These are phyloP conservation scores for Starmera amethionina DNA, from an alignment of 805 yeast genomes.

Conservation along the genomic window DNA sequence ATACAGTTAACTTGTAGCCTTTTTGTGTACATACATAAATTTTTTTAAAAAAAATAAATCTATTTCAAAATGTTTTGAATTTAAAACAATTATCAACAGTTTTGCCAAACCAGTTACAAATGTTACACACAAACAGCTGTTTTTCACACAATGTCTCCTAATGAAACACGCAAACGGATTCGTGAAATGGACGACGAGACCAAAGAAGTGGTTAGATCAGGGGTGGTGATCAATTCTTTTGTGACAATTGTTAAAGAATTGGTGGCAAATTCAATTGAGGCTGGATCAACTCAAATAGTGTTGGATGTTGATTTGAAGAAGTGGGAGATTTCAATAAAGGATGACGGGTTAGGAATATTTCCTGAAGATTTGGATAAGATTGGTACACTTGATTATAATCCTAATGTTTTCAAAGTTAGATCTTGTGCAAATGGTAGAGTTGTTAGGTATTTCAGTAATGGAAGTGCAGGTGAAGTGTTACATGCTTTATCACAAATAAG, in stretches of 20 bases:
- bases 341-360: constrained; percentile 65
- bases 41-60: no score
- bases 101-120: no score
- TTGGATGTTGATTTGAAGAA: constrained; percentile 26
- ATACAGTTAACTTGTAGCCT: no score
- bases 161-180: no score
- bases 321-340: constrained; percentile 35
- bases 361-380: constrained; percentile 35
- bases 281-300: constrained; percentile 31
- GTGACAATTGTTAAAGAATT: constrained; percentile 38
- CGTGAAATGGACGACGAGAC: constrained; percentile 4
- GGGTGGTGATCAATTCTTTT: constrained; percentile 24
- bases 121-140: no score
- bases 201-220: constrained; percentile 20
- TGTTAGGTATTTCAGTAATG: constrained; percentile 47
- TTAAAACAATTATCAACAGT: no score
- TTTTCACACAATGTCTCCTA: no score
- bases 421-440: constrained; percentile 27
- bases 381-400: constrained; percentile 43
- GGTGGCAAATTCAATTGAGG: constrained; percentile 46
- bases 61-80: no score
- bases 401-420: constrained; percentile 33
- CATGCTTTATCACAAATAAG: constrained; percentile 41
- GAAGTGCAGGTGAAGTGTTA: constrained; percentile 49
- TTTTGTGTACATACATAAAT: no score